Evolutionary conservation across 495 filamentous ascomycete genomes (phyloP), one percentile per base, ranked within the genome.

Genomic region (Penicillium antarcticum): DNA sequence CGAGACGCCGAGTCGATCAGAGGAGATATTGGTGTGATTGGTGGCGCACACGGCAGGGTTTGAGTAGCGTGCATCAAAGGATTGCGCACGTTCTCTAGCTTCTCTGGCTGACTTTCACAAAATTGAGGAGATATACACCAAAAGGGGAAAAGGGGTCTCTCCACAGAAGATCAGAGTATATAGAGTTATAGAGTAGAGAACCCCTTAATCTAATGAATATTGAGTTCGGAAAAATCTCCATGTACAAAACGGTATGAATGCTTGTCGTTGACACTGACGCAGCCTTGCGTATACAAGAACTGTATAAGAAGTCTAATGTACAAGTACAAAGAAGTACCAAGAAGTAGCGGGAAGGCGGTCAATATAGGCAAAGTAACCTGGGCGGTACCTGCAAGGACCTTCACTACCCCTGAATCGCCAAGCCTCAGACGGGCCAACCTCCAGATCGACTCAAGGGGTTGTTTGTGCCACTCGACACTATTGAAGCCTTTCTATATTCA

Each of bases 361-460:
- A 18, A 32, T 6, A 42, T 42, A 35, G 14, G 35, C 6, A 17
- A 33, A 26, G 14, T 19, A 23, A 52, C 43, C 14, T 41, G 17
- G 29, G 3, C 14, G 26, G 39, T 26, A 42, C 33, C 13, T 12
- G 41, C 11, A 23, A 40, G 53, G 21, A 23, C 21, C 21, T 23
- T 23, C 8, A 7, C 46, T 57, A 57, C 56, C 56, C 56, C 56
- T 58, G 56, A 58, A 51, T 51, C 24, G 41, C 42, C 50, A 49
- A 42, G 37, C 35, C 36, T 44, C 24, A 18, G 43, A 46, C 32
- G 48, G 48, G 21, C 48, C 21, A 51, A 51, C 50, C 34, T 46
- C 40, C 42, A 44, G 24, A 48, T 56, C 55, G 58, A 66, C 55
- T 66, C 62, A 66, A 66, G 62, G 62, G 60, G 23, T 42, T 46